Conservation (phyloP, 2,329 filamentous ascomycete genomes). For the Chrysoporthe austroafricana region DNA sequence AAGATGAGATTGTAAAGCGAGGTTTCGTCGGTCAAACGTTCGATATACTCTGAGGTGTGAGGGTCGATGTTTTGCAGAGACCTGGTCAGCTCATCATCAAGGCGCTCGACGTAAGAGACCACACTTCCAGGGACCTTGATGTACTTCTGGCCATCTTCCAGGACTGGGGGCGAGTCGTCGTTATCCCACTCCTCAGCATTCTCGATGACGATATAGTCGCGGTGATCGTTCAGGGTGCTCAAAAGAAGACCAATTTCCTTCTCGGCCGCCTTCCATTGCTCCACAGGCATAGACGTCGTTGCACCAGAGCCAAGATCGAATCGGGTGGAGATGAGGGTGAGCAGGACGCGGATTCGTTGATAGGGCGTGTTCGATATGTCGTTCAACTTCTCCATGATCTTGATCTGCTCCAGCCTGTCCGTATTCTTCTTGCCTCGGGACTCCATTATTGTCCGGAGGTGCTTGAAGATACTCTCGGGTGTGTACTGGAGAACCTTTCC, state of each 20-base stretch:
- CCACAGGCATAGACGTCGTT: conserved; percentile 83
- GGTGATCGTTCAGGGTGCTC: conserved; percentile 76
- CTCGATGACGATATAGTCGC: conserved; percentile 84
- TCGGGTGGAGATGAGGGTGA: conserved; percentile 88
- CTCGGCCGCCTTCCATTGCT: conserved; percentile 96
- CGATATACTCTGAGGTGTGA: conserved; percentile 98
- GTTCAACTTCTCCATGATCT: conserved; percentile 92
- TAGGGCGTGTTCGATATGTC: conserved; percentile 91
- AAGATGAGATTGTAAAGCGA: conserved; percentile 91
- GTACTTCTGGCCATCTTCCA: conserved; percentile 74
- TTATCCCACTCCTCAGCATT: conserved; percentile 98
- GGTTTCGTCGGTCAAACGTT: conserved; percentile 88
- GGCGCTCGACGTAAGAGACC: conserved; percentile 89
- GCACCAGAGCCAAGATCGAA: conserved; percentile 88
- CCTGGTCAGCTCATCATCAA: conserved; percentile 95
- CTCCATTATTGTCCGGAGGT: conserved; percentile 90
- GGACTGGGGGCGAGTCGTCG: conserved; percentile 86
- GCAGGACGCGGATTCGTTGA: conserved; percentile 88
- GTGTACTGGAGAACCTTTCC: conserved; percentile 91
- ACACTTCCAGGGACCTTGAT: conserved; percentile 93
- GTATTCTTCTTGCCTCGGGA: conserved; percentile 99
- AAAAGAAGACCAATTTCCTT: conserved; percentile 81
- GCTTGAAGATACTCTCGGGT: conserved; percentile 97
- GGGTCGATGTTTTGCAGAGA: conserved; percentile 98
- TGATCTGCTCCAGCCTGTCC: conserved; percentile 91